These are phyloP conservation scores for Trichophyton mentagrophytes DNA, from an alignment of 2,329 filamentous ascomycete genomes.

Conservation along the genomic window DNA sequence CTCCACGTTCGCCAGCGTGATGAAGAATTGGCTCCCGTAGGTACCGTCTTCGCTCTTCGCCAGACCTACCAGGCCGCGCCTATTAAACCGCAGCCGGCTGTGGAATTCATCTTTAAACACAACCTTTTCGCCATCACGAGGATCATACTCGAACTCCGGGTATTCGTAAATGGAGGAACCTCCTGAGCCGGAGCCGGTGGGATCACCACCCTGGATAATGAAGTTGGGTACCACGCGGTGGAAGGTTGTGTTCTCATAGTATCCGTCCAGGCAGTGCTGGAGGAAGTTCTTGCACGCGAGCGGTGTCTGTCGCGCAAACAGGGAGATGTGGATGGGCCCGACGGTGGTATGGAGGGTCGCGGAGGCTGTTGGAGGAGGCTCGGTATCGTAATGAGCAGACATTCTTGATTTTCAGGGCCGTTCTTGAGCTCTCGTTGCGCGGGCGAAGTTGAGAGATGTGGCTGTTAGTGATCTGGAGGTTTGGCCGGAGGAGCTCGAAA, in stretches of 20 bases:
- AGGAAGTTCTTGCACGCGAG: conserved; percentile 90
- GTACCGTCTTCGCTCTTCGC: conserved; percentile 62
- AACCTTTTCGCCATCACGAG: conserved; percentile 42
- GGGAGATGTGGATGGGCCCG: conserved; percentile 79
- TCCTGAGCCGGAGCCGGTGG: conserved; percentile 80
- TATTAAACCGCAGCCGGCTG: conserved; percentile 80
- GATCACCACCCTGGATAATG: conserved; percentile 88
- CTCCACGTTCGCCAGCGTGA: conserved; percentile 68
- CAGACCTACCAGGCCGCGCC: conserved; percentile 86
- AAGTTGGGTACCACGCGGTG: conserved; percentile 87
- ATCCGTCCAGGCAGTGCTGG: conserved; percentile 85
- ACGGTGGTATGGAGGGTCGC: conserved; percentile 80
- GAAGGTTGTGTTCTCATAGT: conserved; percentile 89
- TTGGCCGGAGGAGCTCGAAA: not conserved
- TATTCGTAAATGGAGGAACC: conserved; percentile 88
- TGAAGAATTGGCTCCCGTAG: conserved; percentile 95
- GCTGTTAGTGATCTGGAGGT: not conserved
- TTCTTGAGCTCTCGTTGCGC: not conserved
- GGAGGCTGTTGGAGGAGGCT: conserved; percentile 86
- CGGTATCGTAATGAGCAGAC: conserved; percentile 86
- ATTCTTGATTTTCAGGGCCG: conserved; percentile 36
- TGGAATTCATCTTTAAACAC: conserved; percentile 85
- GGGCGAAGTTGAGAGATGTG: not conserved
- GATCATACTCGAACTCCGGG: conserved; percentile 42
- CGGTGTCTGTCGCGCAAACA: conserved; percentile 90